phyloP scores from a whole-genome alignment of 2,329 filamentous ascomycete species.

The Colletotrichum navitas region DNA sequence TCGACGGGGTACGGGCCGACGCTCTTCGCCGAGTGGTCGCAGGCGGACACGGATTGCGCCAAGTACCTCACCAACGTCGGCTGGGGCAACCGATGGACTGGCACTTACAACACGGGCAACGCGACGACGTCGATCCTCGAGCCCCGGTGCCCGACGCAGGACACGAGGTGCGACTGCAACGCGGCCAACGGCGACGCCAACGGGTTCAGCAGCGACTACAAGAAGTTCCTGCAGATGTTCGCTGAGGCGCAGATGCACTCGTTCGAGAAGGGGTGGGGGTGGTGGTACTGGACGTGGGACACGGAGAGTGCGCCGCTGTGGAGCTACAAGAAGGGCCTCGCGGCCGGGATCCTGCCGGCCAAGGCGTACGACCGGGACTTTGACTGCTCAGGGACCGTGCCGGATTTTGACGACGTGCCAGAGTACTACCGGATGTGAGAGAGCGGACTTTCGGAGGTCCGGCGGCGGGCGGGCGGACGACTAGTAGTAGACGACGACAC shows the following conservation, averaged over 20 bases:
- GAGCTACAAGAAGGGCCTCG: slow-evolving; percentile 88
- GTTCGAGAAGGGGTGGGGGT: slow-evolving; percentile 94
- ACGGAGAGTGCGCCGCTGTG: slow-evolving; percentile 89
- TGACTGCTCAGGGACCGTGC: slow-evolving; percentile 71
- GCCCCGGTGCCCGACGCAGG: slow-evolving; percentile 79
- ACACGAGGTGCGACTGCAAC: slow-evolving; percentile 77
- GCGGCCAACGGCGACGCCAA: slow-evolving; percentile 80
- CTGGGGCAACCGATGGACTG: slow-evolving; percentile 91
- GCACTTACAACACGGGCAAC: slow-evolving; percentile 81
- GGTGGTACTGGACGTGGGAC: slow-evolving; percentile 99
- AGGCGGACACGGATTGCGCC: slow-evolving; percentile 96
- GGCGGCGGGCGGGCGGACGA: slow-evolving; percentile 8
- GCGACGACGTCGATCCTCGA: slow-evolving; percentile 71
- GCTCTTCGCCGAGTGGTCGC: slow-evolving; percentile 96
- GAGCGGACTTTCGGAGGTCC: background rate
- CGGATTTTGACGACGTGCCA: slow-evolving; percentile 64
- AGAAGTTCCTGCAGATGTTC: slow-evolving; percentile 87
- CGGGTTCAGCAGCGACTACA: slow-evolving; percentile 80
- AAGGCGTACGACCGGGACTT: slow-evolving; percentile 80
- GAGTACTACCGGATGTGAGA: slow-evolving; percentile 60
- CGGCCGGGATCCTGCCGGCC: slow-evolving; percentile 81
- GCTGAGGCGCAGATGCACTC: slow-evolving; percentile 96
- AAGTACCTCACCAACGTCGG: slow-evolving; percentile 89
- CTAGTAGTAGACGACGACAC: background rate
- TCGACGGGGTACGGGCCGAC: slow-evolving; percentile 90